Conservation (phyloP, 441 rosid genomes). For the Capsella rubella region DNA sequence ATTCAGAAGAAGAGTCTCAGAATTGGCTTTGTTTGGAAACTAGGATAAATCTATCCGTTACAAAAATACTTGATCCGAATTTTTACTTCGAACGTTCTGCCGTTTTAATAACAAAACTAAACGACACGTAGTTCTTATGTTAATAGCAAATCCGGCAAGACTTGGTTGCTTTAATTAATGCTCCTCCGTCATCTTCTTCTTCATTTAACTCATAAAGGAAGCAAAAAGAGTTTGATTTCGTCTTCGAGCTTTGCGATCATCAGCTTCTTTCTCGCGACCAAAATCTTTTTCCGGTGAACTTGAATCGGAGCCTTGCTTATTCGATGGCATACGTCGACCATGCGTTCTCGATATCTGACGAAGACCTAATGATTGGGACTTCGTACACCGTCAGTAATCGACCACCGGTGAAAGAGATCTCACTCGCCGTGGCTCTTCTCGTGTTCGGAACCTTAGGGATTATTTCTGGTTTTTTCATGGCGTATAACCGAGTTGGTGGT, state of each 20-base stretch:
- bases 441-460: conserved; percentile 81
- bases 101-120: neutral
- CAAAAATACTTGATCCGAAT: neutral
- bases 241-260: conserved; percentile 36
- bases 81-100: neutral
- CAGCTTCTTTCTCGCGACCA: conserved; percentile 11
- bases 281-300: conserved; percentile 10
- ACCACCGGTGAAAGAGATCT: conserved; percentile 95
- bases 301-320: conserved; percentile 16
- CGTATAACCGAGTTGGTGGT: conserved; percentile 76
- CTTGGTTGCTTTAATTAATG: conserved; percentile 7
- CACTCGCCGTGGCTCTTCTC: conserved; percentile 84
- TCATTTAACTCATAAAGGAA: conserved; percentile 16
- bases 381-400: conserved; percentile 71
- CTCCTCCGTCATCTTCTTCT: conserved; percentile 23
- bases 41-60: neutral
- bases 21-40: conserved; percentile 24
- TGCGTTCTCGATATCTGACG: conserved; percentile 93
- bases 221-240: conserved; percentile 35
- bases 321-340: conserved; percentile 95
- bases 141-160: conserved; percentile 11
- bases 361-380: conserved; percentile 82
- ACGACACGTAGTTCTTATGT: conserved; percentile 21
- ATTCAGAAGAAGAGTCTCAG: conserved; percentile 1
- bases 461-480: conserved; percentile 70